Evolutionary conservation across 139 green algal species (phyloP), one percentile per base, ranked within the genome.

Genomic region (Desmodesmus armatus): DNA sequence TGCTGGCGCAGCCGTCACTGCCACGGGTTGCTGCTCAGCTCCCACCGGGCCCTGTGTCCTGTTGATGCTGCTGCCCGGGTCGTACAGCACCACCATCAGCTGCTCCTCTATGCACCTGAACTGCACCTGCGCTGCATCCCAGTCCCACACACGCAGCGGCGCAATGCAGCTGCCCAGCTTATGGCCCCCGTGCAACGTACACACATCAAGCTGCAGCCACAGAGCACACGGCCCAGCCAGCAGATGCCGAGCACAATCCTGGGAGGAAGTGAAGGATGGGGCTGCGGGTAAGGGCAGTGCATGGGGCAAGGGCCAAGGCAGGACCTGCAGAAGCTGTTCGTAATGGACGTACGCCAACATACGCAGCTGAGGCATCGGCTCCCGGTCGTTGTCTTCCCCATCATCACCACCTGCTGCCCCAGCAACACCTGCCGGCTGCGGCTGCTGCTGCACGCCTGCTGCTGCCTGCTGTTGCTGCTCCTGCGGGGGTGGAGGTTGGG

Each of bases 261-360:
- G 69, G 39, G 25, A 31, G 53, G 69, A 25, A 35, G 69, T 15
- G 25, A 19, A n/a, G 31, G 39, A 37, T 11, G 5, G 5, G 69
- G 69, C 69, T 33, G 37, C 39, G 40, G 23, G 69, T 25, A 53
- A 39, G 15, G 25, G 51, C 51, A 82, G 51, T 21, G 37, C n/a
- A 21, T 69, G 49, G 5, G 49, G 47, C 74, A 71, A n/a, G 23
- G 53, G 53, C 76, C 53, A 82, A 3, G 76, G 76, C 25, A 82
- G 37, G 9, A 37, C 40, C 37, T 82, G 53, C 37, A 82, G 55
- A 21, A 82, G 55, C 55, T 82, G 76, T 55, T 82, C 76, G 31
- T 73, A 82, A 55, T 82, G 76, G 5, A 82, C 40, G 39, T 82
- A 82, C 37, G 72, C 76, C 37, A 82, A 37, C 76, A 82, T 71